Evolutionary conservation across 805 yeast genomes (phyloP).

Genomic region (Candida ipomoeae): DNA sequence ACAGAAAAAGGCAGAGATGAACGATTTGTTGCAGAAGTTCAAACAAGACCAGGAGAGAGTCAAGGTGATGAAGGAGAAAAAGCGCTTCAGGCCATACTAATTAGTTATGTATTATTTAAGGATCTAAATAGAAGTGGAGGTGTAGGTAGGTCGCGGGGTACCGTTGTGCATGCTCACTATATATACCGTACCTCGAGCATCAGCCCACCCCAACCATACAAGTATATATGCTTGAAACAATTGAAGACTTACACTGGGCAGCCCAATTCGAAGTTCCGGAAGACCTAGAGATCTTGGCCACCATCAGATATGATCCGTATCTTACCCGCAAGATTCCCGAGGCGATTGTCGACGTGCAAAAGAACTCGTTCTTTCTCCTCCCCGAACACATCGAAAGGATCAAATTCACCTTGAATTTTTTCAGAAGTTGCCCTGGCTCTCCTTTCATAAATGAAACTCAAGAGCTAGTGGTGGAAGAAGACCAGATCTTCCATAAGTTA

Average conservation of each 20-base stretch:
- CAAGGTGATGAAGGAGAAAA: constrained; percentile 70
- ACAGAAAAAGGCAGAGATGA: constrained; percentile 87
- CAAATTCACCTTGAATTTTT: constrained; percentile 49
- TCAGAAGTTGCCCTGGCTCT: constrained; percentile 23
- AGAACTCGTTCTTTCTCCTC: constrained; percentile 53
- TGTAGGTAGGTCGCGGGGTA: constrained; percentile 3
- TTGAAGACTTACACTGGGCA: constrained; percentile 5
- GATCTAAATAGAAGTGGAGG: neutral
- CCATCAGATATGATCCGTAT: constrained; percentile 72
- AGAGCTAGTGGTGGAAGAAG: constrained; percentile 23
- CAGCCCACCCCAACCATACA: neutral
- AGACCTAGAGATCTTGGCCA: constrained; percentile 53
- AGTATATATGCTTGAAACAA: neutral
- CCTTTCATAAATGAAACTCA: neutral
- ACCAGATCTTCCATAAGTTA: constrained; percentile 35
- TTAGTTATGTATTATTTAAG: neutral
- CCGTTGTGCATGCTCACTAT: neutral
- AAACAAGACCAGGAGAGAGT: constrained; percentile 89
- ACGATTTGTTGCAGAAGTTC: constrained; percentile 75
- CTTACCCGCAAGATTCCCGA: constrained; percentile 30
- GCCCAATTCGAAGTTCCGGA: constrained; percentile 6
- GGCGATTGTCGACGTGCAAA: constrained; percentile 22
- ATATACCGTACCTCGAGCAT: neutral
- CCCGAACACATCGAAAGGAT: constrained; percentile 62
- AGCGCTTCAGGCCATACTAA: constrained; percentile 80